These are phyloP conservation scores for Verticillium dahliae DNA, from an alignment of 2,329 filamentous ascomycete genomes.

Conservation along the genomic window DNA sequence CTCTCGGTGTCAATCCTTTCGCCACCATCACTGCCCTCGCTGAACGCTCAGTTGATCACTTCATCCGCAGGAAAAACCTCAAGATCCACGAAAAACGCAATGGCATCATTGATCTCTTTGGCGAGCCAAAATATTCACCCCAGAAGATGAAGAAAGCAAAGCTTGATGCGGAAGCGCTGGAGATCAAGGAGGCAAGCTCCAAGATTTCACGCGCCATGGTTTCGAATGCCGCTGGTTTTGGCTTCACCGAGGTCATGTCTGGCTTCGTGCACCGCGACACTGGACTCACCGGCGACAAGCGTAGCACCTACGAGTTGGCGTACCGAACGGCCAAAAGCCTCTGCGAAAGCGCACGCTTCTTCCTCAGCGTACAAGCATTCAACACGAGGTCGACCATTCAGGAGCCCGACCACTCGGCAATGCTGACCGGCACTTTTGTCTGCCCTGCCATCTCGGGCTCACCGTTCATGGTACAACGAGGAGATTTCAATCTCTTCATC, in stretches of 20 bases:
- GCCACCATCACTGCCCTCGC: conserved; percentile 65
- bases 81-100: conserved; percentile 38
- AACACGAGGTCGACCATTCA: conserved; percentile 41
- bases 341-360: conserved; percentile 51
- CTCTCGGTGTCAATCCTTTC: conserved; percentile 60
- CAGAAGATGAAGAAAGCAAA: conserved; percentile 10
- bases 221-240: conserved; percentile 42
- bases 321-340: conserved; percentile 44
- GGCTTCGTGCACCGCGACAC: conserved; percentile 48
- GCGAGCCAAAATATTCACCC: conserved; percentile 31
- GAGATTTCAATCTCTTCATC: conserved; percentile 51
- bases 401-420: conserved; percentile 40
- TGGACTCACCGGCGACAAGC: conserved; percentile 33
- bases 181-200: conserved; percentile 26
- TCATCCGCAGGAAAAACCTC: conserved; percentile 33
- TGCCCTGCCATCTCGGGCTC: conserved; percentile 48
- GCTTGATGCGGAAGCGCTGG: conserved; percentile 25
- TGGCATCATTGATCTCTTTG: conserved; percentile 47
- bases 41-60: conserved; percentile 52
- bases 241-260: conserved; percentile 60
- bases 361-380: conserved; percentile 51
- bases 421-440: conserved; percentile 53
- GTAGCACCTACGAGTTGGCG: conserved; percentile 46
- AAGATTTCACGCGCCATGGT: conserved; percentile 34
- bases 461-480: conserved; percentile 54